phyloP scores from a whole-genome alignment of 768 basidiomycete species.

The Kwoniella newhampshirensis region DNA sequence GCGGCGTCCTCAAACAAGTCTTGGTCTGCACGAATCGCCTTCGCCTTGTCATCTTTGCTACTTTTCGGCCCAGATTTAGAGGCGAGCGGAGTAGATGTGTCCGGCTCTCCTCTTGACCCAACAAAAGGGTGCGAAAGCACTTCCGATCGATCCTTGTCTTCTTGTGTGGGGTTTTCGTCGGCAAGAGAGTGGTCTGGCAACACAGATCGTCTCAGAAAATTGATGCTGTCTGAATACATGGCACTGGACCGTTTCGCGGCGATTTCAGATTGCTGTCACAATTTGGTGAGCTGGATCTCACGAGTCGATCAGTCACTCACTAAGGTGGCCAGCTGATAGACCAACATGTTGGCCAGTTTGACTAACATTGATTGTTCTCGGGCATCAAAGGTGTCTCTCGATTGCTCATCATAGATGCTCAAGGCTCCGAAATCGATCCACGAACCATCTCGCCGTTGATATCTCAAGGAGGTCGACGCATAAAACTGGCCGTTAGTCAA shows the following conservation, averaged over 20 bases:
- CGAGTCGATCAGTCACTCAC: slow-evolving; percentile 17
- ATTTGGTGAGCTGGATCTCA: background rate
- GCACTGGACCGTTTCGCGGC: slow-evolving; percentile 31
- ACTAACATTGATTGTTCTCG: slow-evolving; percentile 32
- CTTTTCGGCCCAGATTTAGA: slow-evolving; percentile 38
- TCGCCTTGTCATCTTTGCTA: slow-evolving; percentile 24
- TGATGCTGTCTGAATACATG: slow-evolving; percentile 37
- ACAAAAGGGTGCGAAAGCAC: background rate
- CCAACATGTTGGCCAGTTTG: slow-evolving; percentile 47
- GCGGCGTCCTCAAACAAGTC: slow-evolving; percentile 36
- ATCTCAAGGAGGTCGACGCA: slow-evolving; percentile 35
- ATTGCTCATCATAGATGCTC: slow-evolving; percentile 27
- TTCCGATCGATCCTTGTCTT: background rate
- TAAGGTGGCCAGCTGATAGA: slow-evolving; percentile 43
- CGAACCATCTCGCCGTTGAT: slow-evolving; percentile 19
- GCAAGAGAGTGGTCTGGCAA: slow-evolving; percentile 15
- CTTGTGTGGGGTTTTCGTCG: background rate
- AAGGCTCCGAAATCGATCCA: slow-evolving; percentile 39
- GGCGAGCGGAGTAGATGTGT: background rate
- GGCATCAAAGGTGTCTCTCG: slow-evolving; percentile 30
- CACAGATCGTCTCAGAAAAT: slow-evolving; percentile 38
- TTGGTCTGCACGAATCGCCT: slow-evolving; percentile 19
- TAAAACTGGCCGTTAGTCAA: slow-evolving; percentile 27
- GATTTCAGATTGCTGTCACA: slow-evolving; percentile 36
- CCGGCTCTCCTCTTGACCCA: no score